phyloP scores from a whole-genome alignment of 2,329 filamentous ascomycete genomes.

The Dothiorella sarmentorum region DNA sequence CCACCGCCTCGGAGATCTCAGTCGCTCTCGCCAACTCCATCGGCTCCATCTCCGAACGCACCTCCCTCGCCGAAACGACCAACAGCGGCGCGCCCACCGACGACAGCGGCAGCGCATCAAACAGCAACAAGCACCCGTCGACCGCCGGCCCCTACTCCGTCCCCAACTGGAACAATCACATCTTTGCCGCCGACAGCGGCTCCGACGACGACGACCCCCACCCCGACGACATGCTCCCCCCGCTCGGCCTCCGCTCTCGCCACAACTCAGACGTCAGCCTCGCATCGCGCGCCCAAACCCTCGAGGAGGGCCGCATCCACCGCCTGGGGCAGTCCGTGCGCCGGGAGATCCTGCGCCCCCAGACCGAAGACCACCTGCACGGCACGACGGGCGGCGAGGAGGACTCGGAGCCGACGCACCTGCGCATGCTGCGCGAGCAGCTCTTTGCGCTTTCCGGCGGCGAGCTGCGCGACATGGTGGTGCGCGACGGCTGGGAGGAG shows the following conservation, averaged over 20 bases:
- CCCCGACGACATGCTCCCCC: constrained; percentile 34
- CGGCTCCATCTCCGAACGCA: constrained; percentile 30
- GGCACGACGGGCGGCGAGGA: constrained; percentile 34
- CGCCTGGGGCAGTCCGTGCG: constrained; percentile 65
- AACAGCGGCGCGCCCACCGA: constrained; percentile 19
- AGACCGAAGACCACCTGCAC: constrained; percentile 21
- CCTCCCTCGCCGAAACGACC: constrained; percentile 28
- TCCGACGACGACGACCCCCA: constrained; percentile 41
- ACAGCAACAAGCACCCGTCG: too few species aligned
- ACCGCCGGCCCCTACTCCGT: too few species aligned
- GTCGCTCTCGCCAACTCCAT: constrained; percentile 29
- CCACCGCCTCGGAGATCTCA: constrained; percentile 23
- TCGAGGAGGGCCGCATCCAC: constrained; percentile 69
- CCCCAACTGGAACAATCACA: too few species aligned
- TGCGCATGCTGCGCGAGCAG: constrained; percentile 54
- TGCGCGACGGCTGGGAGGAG: constrained; percentile 55
- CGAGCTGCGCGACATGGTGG: constrained; percentile 41
- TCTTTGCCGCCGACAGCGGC: constrained; percentile 24
- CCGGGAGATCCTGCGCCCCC: constrained; percentile 57
- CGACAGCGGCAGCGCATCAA: constrained; percentile 15
- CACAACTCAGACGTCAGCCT: constrained; percentile 66
- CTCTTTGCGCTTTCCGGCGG: constrained; percentile 62
- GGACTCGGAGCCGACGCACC: constrained; percentile 35
- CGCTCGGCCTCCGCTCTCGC: constrained; percentile 50
- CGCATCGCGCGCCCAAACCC: constrained; percentile 60